Conservation (phyloP, 2,329 filamentous ascomycete genomes). For the Fusarium chlamydosporum region DNA sequence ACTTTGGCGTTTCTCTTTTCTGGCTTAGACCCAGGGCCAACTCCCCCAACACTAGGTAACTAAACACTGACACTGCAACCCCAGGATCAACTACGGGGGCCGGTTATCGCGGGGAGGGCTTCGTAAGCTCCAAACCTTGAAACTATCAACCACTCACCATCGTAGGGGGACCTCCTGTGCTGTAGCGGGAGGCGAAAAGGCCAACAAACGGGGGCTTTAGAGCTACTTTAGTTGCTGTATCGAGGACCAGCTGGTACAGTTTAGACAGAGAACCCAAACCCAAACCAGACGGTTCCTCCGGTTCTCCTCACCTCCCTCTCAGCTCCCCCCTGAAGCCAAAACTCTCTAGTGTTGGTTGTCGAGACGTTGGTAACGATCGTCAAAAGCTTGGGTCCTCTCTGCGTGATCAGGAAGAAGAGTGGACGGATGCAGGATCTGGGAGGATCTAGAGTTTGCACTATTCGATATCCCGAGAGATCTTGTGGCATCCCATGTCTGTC, state of each 20-base stretch:
- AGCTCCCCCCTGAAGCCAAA: constrained; percentile 7
- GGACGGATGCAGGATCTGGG: constrained; percentile 44
- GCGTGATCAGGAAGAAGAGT: constrained; percentile 12
- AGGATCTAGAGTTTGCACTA: constrained; percentile 39
- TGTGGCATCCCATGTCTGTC: constrained; percentile 19
- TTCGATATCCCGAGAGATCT: constrained; percentile 36
- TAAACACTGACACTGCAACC: constrained; percentile 23
- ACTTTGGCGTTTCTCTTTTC: constrained; percentile 24
- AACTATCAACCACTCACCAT: constrained; percentile 24
- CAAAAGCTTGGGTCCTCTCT: constrained; percentile 17
- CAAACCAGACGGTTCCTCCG: constrained; percentile 29
- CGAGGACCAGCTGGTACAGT: too few species aligned
- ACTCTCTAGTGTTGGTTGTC: constrained; percentile 5
- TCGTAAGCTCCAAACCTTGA: constrained; percentile 36
- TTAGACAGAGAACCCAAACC: constrained; percentile 21
- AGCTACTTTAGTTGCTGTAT: too few species aligned
- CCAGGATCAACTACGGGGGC: constrained; percentile 1
- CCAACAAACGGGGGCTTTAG: constrained; percentile 20
- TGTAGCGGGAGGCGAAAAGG: constrained; percentile 41
- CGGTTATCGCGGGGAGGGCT: constrained; percentile 34
- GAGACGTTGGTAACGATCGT: constrained; percentile 34
- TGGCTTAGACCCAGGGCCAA: constrained; percentile 12
- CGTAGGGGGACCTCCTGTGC: constrained; percentile 2
- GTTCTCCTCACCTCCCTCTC: constrained; percentile 12
- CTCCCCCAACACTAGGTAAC: not conserved